Evolutionary conservation across 345 rosid genomes (phyloP).

Genomic region (Aquilaria sinensis): DNA sequence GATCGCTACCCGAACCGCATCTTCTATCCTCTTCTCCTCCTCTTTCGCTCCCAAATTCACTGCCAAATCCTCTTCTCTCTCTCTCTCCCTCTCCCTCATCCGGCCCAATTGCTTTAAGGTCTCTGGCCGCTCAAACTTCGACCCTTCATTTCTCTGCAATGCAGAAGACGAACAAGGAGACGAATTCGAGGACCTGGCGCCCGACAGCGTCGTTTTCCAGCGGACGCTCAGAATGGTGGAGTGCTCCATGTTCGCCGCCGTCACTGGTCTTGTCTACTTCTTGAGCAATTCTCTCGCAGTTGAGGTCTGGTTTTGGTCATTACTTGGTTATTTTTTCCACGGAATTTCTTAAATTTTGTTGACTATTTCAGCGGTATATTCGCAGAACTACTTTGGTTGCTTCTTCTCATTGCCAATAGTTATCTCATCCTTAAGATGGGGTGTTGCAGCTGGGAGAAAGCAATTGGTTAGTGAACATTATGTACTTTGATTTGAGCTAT

Average conservation of each 20-base stretch:
- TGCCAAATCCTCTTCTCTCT: slow-evolving; percentile 11
- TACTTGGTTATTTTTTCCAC: neutral
- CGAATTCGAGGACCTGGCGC: slow-evolving; percentile 45
- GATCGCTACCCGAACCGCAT: slow-evolving; percentile 11
- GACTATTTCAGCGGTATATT: neutral
- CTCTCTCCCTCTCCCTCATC: slow-evolving; percentile 20
- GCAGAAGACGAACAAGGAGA: slow-evolving; percentile 21
- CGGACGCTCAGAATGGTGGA: slow-evolving; percentile 83
- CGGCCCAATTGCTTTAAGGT: slow-evolving; percentile 24
- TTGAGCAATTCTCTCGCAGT: slow-evolving; percentile 89
- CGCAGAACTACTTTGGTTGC: slow-evolving; percentile 94
- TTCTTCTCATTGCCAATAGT: slow-evolving; percentile 89
- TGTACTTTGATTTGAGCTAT: slow-evolving; percentile 2
- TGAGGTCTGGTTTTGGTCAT: slow-evolving; percentile 44
- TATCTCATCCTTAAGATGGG: slow-evolving; percentile 87
- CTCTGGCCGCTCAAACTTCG: slow-evolving; percentile 23
- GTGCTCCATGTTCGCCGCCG: slow-evolving; percentile 92
- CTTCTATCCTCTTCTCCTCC: slow-evolving; percentile 4
- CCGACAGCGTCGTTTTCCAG: slow-evolving; percentile 47
- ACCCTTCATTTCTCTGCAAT: slow-evolving; percentile 21
- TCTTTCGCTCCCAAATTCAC: slow-evolving; percentile 12
- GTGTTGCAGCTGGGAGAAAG: slow-evolving; percentile 87
- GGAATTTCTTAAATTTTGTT: neutral
- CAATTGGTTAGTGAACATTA: slow-evolving; percentile 55
- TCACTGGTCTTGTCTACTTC: slow-evolving; percentile 75